Evolutionary conservation across 768 basidiomycete species (phyloP).

Genomic region (Psilocybe cubensis): DNA sequence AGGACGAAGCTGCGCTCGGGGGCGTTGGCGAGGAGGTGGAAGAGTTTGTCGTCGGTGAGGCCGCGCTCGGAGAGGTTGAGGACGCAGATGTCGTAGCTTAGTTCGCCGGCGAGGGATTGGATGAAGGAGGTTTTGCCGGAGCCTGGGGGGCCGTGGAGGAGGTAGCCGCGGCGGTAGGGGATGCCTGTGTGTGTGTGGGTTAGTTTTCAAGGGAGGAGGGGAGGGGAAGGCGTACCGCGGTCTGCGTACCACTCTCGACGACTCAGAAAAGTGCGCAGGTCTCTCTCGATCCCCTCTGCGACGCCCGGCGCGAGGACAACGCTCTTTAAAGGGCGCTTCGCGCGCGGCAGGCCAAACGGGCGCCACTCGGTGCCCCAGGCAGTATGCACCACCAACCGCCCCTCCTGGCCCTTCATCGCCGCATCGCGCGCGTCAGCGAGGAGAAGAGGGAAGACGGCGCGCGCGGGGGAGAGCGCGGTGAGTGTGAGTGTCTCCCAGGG

Average conservation of each 20-base stretch:
- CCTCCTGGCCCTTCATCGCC: conserved; percentile 85
- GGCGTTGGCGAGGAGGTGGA: conserved; percentile 89
- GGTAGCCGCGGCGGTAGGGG: conserved; percentile 94
- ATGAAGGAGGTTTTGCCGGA: conserved; percentile 99
- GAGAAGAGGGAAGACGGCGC: conserved; percentile 75
- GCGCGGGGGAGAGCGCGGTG: conserved; percentile 89
- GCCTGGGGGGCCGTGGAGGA: conserved; percentile 95
- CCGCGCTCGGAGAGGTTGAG: conserved; percentile 96
- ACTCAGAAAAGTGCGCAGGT: conserved; percentile 80
- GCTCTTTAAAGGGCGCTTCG: conserved; percentile 84
- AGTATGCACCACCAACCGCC: conserved; percentile 94
- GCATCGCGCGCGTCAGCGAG: conserved; percentile 90
- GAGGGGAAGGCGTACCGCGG: conserved; percentile 72
- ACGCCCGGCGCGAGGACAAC: conserved; percentile 86
- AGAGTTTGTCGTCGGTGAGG: conserved; percentile 94
- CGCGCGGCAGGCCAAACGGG: conserved; percentile 90
- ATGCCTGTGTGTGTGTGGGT: conserved; percentile 65
- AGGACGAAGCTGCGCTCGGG: conserved; percentile 94
- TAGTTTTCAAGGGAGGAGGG: not conserved
- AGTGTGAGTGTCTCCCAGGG: conserved; percentile 98
- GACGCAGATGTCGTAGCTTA: conserved; percentile 95
- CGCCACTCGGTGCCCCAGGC: conserved; percentile 98
- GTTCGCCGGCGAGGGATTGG: conserved; percentile 90
- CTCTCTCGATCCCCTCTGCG: conserved; percentile 81
- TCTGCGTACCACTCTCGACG: conserved; percentile 95